Base-by-base conservation (phyloP, 1,284 basidiomycete genomes). In the Puccinia polysora region DNA sequence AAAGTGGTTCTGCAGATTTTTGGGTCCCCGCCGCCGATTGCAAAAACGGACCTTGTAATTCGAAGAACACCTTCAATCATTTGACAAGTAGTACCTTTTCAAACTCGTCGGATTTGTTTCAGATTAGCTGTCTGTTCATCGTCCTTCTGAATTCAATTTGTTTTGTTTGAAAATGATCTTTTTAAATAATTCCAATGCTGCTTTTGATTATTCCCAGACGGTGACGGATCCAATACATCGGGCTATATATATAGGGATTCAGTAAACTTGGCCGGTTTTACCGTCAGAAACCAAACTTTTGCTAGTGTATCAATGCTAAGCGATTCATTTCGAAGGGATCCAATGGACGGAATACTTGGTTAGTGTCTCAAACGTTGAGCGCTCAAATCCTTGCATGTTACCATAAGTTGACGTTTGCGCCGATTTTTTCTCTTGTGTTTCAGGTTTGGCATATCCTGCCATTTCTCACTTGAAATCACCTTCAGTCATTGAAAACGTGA, bases 151-250 rank as follows among this genome's bases (percentile, higher is more conserved):
- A 62, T 20, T 7, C 18, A n/a, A 36, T 38, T 36, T 14, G 12
- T 20, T 40, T 23, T 62, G 32, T 12, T 10, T 55, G 18, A 40
- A n/a, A 7, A 28, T 55, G 23, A 14, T 55, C 40, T n/a, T 10
- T 4, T 30, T 18, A n/a, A n/a, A n/a, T n/a, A n/a, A n/a, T n/a
- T n/a, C n/a, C n/a, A n/a, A n/a, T n/a, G 10, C 43, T 45, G 43
- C 10, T 45, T 45, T n/a, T 49, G n/a, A 3, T 49, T 23, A 12
- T 23, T n/a, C n/a, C n/a, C n/a, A 69, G 67, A 69, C 50, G 67
- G 67, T 10, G 67, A 69, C 23, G 67, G 67, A 28, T 69, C 67
- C 45, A 59, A n/a, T 49, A 69, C 67, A 20, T 47, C 67, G n/a
- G 67, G 67, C 30, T 30, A 30, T 6, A 30, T 38, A 25, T 69